These are phyloP conservation scores for Venturia carpophila DNA, from an alignment of 2,329 filamentous ascomycete species.

Conservation along the genomic window DNA sequence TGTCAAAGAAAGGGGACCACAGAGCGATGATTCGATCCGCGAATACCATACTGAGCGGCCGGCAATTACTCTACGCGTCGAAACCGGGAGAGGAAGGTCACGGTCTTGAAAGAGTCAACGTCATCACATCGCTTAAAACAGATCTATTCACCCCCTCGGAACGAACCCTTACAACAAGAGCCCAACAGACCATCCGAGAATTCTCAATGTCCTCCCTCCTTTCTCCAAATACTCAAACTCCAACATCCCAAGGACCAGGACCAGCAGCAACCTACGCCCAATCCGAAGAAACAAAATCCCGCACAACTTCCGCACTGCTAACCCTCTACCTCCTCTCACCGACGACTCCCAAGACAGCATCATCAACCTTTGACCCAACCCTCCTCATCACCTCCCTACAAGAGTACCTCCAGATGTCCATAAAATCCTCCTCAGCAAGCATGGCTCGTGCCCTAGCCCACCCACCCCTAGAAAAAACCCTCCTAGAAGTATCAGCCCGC, in stretches of 20 bases:
- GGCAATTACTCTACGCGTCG: slow-evolving; percentile 62
- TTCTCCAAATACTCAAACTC: slow-evolving; percentile 26
- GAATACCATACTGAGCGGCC: slow-evolving; percentile 67
- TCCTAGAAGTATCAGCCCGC: slow-evolving; percentile 71
- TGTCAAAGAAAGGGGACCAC: slow-evolving; percentile 55
- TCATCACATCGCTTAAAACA: slow-evolving; percentile 62
- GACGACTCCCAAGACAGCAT: slow-evolving; percentile 42
- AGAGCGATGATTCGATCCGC: slow-evolving; percentile 73
- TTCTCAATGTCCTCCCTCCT: slow-evolving; percentile 63
- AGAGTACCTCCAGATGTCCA: slow-evolving; percentile 69
- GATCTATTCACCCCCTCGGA: slow-evolving; percentile 66
- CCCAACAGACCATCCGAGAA: slow-evolving; percentile 73
- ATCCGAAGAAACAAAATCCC: slow-evolving; percentile 65
- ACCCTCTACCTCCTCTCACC: slow-evolving; percentile 79
- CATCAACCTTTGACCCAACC: slow-evolving; percentile 52
- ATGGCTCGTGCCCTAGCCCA: slow-evolving; percentile 71
- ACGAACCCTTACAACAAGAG: slow-evolving; percentile 60
- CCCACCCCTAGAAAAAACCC: slow-evolving; percentile 70
- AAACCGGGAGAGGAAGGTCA: slow-evolving; percentile 65
- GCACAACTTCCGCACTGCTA: slow-evolving; percentile 64
- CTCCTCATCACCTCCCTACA: slow-evolving; percentile 71
- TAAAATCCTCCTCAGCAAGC: slow-evolving; percentile 69
- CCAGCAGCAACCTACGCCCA: slow-evolving; percentile 44
- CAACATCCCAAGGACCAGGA: not conserved
- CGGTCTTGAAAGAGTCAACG: slow-evolving; percentile 65